Base-by-base conservation (phyloP, 208 protist genomes). In the Trypanosoma platydactyli region DNA sequence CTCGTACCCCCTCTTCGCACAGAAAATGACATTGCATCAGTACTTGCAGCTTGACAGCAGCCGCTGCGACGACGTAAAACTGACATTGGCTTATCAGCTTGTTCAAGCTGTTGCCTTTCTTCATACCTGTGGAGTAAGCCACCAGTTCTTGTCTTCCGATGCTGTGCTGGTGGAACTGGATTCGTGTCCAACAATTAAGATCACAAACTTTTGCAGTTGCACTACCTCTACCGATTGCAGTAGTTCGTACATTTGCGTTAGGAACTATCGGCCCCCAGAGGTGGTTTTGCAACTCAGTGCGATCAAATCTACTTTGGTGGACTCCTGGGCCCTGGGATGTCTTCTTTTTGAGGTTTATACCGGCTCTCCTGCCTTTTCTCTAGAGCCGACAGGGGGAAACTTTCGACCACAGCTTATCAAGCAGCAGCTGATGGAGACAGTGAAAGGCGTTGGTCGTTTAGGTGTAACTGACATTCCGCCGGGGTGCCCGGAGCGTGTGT, bases 231-330 rank as follows among this genome's bases (percentile, higher is more conserved):
- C 51, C 16, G 24, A 63, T 7, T 77, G 56, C 35, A 77, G 59
- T 48, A 58, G 57, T 27, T 71, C 63, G 20, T 77, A 77, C 51
- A 77, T 77, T 22, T 77, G 71, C 40, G 64, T 69, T 42, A 50
- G 71, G 44, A 77, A 77, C n/a, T 77, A 77, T 48, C 25, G 71
- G 5, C 64, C 71, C 20, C 71, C 71, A 40, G 71, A 77, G 49
- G 71, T 77, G n/a, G 49, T 77, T 24, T 54, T 77, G 7, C 64
- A 71, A 38, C 64, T 71, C 20, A 62, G 62, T 35, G 65, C 59
- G 40, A 75, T 68, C 55, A 57, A 75, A 16, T 53, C 62, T 16
- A 61, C 16, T 1, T 24, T 20, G 2, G 71, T 77, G 18, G 71
- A 77, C 59, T 64, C 38, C 42, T 77, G 71, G 71, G 64, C 64